These are phyloP conservation scores for Begonia loranthoides DNA, from an alignment of 306 rosid genomes.

Conservation along the genomic window DNA sequence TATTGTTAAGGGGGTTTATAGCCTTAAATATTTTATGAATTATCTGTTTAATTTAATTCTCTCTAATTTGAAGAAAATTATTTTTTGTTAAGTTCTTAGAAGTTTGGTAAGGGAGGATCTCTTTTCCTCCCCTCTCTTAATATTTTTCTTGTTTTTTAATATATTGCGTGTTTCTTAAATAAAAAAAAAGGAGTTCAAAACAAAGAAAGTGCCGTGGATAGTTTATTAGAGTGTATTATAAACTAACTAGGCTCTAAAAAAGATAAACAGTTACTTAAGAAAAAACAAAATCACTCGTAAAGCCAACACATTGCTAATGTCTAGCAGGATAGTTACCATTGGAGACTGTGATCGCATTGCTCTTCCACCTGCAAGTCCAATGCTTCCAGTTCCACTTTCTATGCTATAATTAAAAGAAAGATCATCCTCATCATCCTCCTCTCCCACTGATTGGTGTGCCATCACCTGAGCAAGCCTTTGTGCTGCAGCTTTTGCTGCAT, in stretches of 20 bases:
- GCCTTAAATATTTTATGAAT: too few relatives aligned
- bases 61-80: too few relatives aligned
- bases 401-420: constrained; percentile 35
- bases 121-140: too few relatives aligned
- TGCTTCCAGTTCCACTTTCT: constrained; percentile 34
- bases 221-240: neutral
- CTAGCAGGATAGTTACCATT: constrained; percentile 19
- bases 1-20: too few relatives aligned
- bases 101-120: too few relatives aligned
- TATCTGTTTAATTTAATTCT: neutral
- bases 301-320: neutral
- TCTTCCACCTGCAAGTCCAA: constrained; percentile 69
- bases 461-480: constrained; percentile 96
- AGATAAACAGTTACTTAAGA: too few relatives aligned
- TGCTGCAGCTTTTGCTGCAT: constrained; percentile 77
- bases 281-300: constrained; percentile 1
- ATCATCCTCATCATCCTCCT: constrained; percentile 53
- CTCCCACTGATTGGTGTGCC: constrained; percentile 44
- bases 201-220: too few relatives aligned
- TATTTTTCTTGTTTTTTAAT: too few relatives aligned
- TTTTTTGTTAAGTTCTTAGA: too few relatives aligned
- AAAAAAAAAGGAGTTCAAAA: too few relatives aligned
- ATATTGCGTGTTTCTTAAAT: too few relatives aligned
- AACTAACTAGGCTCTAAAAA: too few relatives aligned
- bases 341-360: constrained; percentile 50